A percentile compares a stretch with the other conserved stretches of the same genome.
These are phyloP conservation scores for Aspergillus sp. DNA, from an alignment of 2,329 filamentous ascomycete genomes.

Conservation along the genomic window DNA sequence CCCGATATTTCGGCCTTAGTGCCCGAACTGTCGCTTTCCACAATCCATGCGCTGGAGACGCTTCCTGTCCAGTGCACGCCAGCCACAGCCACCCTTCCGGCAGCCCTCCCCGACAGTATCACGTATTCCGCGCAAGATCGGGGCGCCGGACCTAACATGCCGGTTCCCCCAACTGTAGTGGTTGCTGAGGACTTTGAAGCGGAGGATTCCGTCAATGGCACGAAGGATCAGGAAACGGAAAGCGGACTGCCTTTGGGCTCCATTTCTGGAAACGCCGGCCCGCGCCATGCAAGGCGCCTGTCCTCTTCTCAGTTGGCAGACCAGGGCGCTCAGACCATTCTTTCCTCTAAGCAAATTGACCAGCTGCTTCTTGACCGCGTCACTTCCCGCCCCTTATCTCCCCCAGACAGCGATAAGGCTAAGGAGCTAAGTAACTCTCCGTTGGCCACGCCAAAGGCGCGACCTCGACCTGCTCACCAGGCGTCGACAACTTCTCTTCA, in stretches of 20 bases:
- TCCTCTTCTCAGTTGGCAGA: conserved; percentile 55
- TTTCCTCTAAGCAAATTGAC: conserved; percentile 82
- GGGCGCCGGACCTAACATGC: conserved; percentile 17
- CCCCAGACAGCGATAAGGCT: conserved; percentile 33
- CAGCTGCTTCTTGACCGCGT: conserved; percentile 64
- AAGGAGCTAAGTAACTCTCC: conserved; percentile 33
- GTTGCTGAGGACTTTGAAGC: conserved; percentile 66
- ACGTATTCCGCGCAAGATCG: conserved; percentile 19
- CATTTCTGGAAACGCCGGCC: conserved; percentile 58
- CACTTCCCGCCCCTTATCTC: conserved; percentile 30
- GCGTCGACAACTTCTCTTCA: conserved; percentile 31
- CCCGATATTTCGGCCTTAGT: conserved; percentile 25
- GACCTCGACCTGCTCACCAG: conserved; percentile 32
- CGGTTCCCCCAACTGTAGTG: conserved; percentile 41
- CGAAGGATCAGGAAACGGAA: conserved; percentile 24
- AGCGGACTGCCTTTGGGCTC: conserved; percentile 59
- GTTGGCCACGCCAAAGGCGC: conserved; percentile 38
- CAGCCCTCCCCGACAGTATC: conserved; percentile 24
- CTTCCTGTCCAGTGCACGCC: conserved; percentile 45
- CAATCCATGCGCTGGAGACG: conserved; percentile 46
- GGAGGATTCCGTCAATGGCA: conserved; percentile 49
- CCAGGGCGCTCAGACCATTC: conserved; percentile 75
- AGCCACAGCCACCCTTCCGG: conserved; percentile 14
- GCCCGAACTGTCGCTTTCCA: conserved; percentile 38
- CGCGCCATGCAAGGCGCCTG: conserved; percentile 25